Conservation (phyloP, 345 rosid species). For the Euphorbia lathyris region DNA sequence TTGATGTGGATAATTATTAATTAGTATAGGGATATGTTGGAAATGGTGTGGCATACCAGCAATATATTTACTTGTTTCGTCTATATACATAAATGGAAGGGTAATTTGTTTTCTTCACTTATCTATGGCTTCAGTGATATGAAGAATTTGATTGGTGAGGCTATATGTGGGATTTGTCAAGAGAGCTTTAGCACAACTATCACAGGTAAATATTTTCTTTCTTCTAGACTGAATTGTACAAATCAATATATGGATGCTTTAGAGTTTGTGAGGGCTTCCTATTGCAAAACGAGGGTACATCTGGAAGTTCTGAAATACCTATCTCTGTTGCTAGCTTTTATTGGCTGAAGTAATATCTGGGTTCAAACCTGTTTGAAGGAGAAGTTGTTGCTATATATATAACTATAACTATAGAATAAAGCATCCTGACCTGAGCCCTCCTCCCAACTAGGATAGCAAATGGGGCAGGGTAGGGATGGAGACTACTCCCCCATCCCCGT, state of each 20-base stretch:
- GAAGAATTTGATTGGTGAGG: constrained; percentile 82
- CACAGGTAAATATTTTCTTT: constrained; percentile 50
- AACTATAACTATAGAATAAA: too few species aligned
- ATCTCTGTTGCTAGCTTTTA: not conserved
- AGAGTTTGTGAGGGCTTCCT: not conserved
- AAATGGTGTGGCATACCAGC: too few species aligned
- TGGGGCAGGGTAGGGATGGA: too few species aligned
- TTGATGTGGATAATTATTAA: too few species aligned
- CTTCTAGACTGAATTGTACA: not conserved
- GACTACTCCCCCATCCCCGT: too few species aligned
- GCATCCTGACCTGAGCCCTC: too few species aligned
- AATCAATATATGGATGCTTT: not conserved
- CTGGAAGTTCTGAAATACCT: not conserved
- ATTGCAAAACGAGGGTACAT: not conserved
- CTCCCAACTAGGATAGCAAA: too few species aligned
- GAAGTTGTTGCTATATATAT: too few species aligned
- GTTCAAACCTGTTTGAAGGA: not conserved
- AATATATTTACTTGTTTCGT: too few species aligned
- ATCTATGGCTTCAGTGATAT: constrained; percentile 58
- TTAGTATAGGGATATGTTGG: too few species aligned
- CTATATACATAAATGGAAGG: not conserved
- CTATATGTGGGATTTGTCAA: constrained; percentile 75
- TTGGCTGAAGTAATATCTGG: not conserved
- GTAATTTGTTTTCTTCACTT: not conserved
- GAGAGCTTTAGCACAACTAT: constrained; percentile 82